phyloP scores from a whole-genome alignment of 257 asterid genomes.

The Echites panduratus region DNA sequence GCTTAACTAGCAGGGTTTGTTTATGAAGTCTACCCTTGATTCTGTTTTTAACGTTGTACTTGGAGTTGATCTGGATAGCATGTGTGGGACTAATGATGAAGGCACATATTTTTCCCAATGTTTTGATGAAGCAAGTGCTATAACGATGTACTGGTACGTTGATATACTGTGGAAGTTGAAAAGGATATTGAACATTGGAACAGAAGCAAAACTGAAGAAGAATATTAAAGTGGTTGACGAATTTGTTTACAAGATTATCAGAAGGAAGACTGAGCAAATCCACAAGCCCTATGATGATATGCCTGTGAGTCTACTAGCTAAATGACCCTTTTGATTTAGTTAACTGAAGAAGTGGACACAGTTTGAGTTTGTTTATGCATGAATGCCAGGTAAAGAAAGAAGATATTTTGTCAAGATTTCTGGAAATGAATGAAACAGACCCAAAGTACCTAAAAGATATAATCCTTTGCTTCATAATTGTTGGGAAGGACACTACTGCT shows the following conservation, averaged over 20 bases:
- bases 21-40: slow-evolving; percentile 63
- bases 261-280: slow-evolving; percentile 41
- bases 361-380: neutral
- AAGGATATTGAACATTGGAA: slow-evolving; percentile 49
- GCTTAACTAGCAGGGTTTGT: slow-evolving; percentile 39
- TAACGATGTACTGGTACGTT: slow-evolving; percentile 41
- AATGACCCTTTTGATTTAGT: neutral
- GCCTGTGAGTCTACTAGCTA: slow-evolving; percentile 6
- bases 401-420: slow-evolving; percentile 54
- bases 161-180: slow-evolving; percentile 55
- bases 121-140: slow-evolving; percentile 59
- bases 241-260: slow-evolving; percentile 47
- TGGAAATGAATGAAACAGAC: slow-evolving; percentile 49
- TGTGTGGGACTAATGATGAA: slow-evolving; percentile 37
- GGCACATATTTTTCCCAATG: slow-evolving; percentile 43
- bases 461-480: slow-evolving; percentile 64
- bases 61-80: slow-evolving; percentile 56
- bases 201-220: slow-evolving; percentile 49
- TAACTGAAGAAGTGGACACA: neutral
- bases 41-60: slow-evolving; percentile 61
- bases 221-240: slow-evolving; percentile 41
- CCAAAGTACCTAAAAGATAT: slow-evolving; percentile 61
- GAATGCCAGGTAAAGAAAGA: slow-evolving; percentile 38
- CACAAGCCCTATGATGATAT: slow-evolving; percentile 19
- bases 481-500: slow-evolving; percentile 71